phyloP scores from a whole-genome alignment of 2,329 filamentous ascomycete genomes.

The Cercospora sp. region DNA sequence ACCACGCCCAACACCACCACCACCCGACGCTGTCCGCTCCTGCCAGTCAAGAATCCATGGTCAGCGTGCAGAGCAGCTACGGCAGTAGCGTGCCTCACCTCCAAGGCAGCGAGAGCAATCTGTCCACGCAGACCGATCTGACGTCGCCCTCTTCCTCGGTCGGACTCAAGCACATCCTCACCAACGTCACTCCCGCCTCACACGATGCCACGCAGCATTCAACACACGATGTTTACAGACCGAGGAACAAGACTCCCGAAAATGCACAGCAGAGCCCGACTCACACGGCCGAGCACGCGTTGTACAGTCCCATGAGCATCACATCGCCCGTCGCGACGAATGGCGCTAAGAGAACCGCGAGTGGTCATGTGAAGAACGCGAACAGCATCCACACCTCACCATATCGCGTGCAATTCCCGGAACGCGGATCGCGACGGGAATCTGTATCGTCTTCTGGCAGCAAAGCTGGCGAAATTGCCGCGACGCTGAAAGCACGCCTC shows the following conservation, averaged over 20 bases:
- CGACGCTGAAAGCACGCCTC: slow-evolving; percentile 77
- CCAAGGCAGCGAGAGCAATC: slow-evolving; percentile 31
- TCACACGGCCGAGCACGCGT: slow-evolving; percentile 27
- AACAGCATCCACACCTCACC: slow-evolving; percentile 39
- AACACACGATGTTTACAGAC: slow-evolving; percentile 9
- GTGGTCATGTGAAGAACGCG: slow-evolving; percentile 70
- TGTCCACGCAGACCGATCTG: slow-evolving; percentile 36
- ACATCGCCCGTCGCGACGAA: slow-evolving; percentile 44
- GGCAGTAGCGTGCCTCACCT: slow-evolving; percentile 27
- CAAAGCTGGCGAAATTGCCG: slow-evolving; percentile 80
- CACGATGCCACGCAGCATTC: slow-evolving; percentile 11
- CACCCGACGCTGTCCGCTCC: slow-evolving; percentile 31
- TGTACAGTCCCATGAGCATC: slow-evolving; percentile 45
- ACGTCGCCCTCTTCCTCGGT: slow-evolving; percentile 33
- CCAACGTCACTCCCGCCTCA: background rate
- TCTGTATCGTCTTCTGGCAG: slow-evolving; percentile 67
- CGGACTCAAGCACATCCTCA: slow-evolving; percentile 9
- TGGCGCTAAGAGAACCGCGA: slow-evolving; percentile 73
- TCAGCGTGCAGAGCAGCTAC: slow-evolving; percentile 31
- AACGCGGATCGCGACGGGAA: slow-evolving; percentile 63
- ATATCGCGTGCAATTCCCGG: slow-evolving; percentile 36
- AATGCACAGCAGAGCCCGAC: slow-evolving; percentile 25
- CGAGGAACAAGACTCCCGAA: slow-evolving; percentile 24
- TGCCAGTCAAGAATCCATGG: slow-evolving; percentile 36
- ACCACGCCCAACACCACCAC: background rate